A percentile compares a stretch with the other conserved stretches of the same genome.
Conservation (phyloP, 1,284 basidiomycete species). For the Marasmius sp. region DNA sequence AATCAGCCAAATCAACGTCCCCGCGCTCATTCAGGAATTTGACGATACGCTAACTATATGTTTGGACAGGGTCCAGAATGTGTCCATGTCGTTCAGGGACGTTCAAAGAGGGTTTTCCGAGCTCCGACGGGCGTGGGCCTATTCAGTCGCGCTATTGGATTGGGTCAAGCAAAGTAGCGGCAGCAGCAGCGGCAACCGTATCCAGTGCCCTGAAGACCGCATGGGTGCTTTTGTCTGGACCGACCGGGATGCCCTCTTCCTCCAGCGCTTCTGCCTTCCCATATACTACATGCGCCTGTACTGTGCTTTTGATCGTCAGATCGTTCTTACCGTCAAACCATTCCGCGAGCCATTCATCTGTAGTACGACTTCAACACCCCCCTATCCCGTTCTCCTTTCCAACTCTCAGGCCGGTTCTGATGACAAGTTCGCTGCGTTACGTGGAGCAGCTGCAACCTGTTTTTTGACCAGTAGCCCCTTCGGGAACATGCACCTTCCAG, state of each 20-base stretch:
- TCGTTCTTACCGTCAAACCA: not conserved
- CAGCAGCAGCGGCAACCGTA: not conserved
- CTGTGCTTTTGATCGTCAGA: not conserved
- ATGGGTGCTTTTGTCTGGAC: conserved; percentile 7
- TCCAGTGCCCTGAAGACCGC: not conserved
- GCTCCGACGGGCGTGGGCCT: not conserved
- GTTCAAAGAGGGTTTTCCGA: not conserved
- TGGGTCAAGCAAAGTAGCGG: not conserved
- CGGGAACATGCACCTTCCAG: conserved; percentile 1
- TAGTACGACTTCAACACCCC: not conserved
- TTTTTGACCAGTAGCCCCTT: not conserved
- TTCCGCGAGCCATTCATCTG: not conserved
- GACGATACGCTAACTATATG: not conserved
- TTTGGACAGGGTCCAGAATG: not conserved
- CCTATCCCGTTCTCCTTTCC: not conserved
- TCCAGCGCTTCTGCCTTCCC: not conserved
- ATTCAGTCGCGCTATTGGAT: not conserved
- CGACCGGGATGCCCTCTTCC: not conserved
- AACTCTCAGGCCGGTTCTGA: conserved; percentile 4
- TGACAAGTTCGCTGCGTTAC: conserved; percentile 7
- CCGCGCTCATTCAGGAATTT: not conserved
- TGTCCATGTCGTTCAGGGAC: not conserved
- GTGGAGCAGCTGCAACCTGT: not conserved
- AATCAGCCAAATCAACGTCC: no score
- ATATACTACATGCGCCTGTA: not conserved